A percentile compares a stretch with the other conserved stretches of the same genome.
Conservation (phyloP, 176 grass and related monocot species). For the Eleusine indica region DNA sequence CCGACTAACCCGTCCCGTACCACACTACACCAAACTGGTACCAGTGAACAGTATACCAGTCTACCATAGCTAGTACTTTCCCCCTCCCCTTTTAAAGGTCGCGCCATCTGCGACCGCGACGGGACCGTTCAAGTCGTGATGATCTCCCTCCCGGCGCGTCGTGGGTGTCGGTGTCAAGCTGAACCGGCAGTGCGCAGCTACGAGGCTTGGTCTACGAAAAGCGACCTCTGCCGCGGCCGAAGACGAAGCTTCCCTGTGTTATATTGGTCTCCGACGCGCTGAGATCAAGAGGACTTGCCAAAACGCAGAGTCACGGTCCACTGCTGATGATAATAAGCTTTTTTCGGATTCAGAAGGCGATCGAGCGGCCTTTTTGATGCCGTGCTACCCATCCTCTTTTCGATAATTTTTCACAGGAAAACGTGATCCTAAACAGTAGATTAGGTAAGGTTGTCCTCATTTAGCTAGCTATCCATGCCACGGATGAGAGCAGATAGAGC, state of each 20-base stretch:
- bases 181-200: background rate
- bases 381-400: background rate
- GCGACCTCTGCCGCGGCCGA: too few species aligned
- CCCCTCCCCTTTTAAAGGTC: background rate
- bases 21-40: background rate
- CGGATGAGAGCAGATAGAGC: background rate
- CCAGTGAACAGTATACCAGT: background rate
- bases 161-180: slow-evolving; percentile 10
- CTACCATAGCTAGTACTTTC: too few species aligned
- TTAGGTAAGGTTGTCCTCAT: background rate
- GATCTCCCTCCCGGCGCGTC: background rate
- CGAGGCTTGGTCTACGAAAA: background rate
- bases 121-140: background rate
- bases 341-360: background rate
- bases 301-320: slow-evolving; percentile 8
- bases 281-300: background rate
- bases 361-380: background rate
- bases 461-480: background rate
- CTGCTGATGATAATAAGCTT: background rate
- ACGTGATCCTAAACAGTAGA: background rate
- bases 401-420: background rate
- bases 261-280: slow-evolving; percentile 5
- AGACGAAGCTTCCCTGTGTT: too few species aligned
- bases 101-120: background rate
- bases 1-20: background rate